Conservation (phyloP, 1,139 yeast species). For the Meyerozyma sp. region DNA sequence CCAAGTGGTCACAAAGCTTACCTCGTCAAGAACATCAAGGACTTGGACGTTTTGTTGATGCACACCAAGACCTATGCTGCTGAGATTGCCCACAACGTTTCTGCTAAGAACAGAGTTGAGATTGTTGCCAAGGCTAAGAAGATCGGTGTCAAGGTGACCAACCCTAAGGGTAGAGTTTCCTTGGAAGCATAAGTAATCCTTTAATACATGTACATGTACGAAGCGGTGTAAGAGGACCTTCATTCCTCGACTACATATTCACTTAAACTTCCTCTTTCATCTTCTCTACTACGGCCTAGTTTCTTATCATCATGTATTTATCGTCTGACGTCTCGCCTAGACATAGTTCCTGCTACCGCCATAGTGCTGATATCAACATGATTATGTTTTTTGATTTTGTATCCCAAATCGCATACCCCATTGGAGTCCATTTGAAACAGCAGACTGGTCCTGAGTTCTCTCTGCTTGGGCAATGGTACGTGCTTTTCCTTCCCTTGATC, state of each 20-base stretch:
- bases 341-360: conserved; percentile 22
- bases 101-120: conserved; percentile 97
- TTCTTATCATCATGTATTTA: background rate
- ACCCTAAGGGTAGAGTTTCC: conserved; percentile 98
- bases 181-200: conserved; percentile 75
- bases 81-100: conserved; percentile 98
- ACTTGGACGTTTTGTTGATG: conserved; percentile 91
- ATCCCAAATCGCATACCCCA: conserved; percentile 42
- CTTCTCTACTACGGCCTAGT: background rate
- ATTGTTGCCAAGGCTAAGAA: conserved; percentile 97
- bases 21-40: conserved; percentile 88
- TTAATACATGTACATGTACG: conserved; percentile 11
- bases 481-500: background rate
- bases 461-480: background rate
- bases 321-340: conserved; percentile 9
- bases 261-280: too few species aligned
- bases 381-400: conserved; percentile 39
- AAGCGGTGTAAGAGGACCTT: too few species aligned
- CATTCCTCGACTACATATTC: too few species aligned
- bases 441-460: background rate
- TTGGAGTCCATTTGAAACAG: conserved; percentile 20
- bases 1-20: conserved; percentile 99
- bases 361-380: conserved; percentile 37
- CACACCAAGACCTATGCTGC: conserved; percentile 99
- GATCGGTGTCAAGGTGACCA: conserved; percentile 97